Percentiles rank a stretch among this genome's conserved stretches.
These are phyloP conservation scores for Neofusicoccum ribis DNA, from an alignment of 2,329 filamentous ascomycete species.

Conservation along the genomic window DNA sequence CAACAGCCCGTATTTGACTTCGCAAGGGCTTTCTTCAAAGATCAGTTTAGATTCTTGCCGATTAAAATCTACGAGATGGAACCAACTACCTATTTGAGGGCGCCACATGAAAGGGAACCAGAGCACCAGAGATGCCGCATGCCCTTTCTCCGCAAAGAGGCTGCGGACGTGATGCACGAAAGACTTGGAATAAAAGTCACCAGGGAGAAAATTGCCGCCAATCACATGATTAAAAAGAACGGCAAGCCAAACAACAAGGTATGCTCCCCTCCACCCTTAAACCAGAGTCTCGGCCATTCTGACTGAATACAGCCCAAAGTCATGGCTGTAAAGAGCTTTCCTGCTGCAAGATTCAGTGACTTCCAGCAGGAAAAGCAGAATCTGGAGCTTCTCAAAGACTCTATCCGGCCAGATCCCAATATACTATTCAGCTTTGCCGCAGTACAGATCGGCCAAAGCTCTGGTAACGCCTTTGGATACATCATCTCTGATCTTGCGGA, in stretches of 20 bases:
- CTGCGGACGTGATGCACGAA: background rate
- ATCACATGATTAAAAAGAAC: background rate
- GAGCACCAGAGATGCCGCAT: background rate
- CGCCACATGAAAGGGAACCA: background rate
- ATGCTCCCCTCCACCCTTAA: background rate
- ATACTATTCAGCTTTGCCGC: background rate
- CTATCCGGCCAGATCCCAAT: background rate
- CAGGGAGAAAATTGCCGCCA: background rate
- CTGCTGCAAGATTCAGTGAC: background rate
- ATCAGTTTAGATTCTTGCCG: background rate
- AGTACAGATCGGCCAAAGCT: background rate
- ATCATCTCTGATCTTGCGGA: background rate
- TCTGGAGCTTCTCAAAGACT: background rate
- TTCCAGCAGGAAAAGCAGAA: background rate
- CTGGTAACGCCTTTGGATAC: background rate
- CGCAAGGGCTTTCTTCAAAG: background rate
- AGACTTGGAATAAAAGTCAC: background rate
- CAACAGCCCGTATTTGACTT: background rate
- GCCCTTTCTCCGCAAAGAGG: background rate
- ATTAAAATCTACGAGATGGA: background rate
- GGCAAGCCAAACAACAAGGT: background rate
- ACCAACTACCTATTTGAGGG: background rate
- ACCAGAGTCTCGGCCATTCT: background rate
- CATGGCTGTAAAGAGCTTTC: background rate
- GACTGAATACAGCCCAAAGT: background rate